Evolutionary conservation across 371 early-diverging fungal genomes (phyloP).

Genomic region (Vairimorpha apis): DNA sequence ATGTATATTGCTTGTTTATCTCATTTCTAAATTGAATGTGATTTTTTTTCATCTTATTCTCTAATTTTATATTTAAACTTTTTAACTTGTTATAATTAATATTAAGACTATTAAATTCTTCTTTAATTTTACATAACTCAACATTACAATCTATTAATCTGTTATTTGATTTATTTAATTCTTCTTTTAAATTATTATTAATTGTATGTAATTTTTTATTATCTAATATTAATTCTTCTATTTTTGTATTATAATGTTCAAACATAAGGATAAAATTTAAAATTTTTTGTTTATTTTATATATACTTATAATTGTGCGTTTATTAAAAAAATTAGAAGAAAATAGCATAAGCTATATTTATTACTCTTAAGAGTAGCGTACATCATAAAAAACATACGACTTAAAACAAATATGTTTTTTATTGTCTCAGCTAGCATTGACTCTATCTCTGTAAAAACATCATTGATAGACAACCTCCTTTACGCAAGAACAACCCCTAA

Average conservation of each 20-base stretch:
- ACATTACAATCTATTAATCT: too few relatives aligned
- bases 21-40: too few relatives aligned
- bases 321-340: slow-evolving; percentile 1
- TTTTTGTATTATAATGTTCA: background rate
- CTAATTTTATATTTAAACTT: background rate
- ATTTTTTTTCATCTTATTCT: background rate
- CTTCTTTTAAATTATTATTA: slow-evolving; percentile 6
- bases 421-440: slow-evolving; percentile 16
- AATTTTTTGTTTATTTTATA: background rate
- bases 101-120: too few relatives aligned
- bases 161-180: background rate
- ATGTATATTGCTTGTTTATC: background rate
- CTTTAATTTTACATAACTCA: too few relatives aligned
- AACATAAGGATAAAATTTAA: background rate
- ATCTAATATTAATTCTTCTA: background rate
- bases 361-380: background rate
- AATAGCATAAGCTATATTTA: slow-evolving; percentile 13
- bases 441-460: slow-evolving; percentile 16
- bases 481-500: slow-evolving; percentile 9
- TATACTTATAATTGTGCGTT: background rate
- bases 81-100: too few relatives aligned
- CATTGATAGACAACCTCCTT: slow-evolving; percentile 16
- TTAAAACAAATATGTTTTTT: background rate
- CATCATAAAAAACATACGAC: slow-evolving; percentile 11
- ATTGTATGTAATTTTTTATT: slow-evolving; percentile 1